Conservation (phyloP, 129 eudicot species). For the Flaveria brownii region DNA sequence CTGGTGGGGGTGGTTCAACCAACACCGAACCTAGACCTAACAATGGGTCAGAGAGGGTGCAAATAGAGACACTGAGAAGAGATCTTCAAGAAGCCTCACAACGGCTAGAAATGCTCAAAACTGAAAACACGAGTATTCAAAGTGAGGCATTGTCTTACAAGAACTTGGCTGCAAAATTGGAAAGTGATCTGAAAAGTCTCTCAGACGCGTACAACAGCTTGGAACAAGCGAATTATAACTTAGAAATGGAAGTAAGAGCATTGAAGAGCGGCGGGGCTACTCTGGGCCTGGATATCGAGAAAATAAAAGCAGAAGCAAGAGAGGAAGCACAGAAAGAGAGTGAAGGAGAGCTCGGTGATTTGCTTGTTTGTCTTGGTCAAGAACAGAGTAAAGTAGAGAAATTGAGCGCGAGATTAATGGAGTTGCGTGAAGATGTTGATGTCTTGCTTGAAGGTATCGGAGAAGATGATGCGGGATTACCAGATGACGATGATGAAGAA, state of each 20-base stretch:
- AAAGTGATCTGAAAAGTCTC: slow-evolving; percentile 79
- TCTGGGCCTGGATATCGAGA: slow-evolving; percentile 55
- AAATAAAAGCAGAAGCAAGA: slow-evolving; percentile 68
- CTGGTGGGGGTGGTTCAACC: slow-evolving; percentile 55
- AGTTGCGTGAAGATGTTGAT: slow-evolving; percentile 86
- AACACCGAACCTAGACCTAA: slow-evolving; percentile 41
- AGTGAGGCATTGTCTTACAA: slow-evolving; percentile 51
- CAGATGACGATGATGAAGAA: slow-evolving; percentile 48
- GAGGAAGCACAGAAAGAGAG: slow-evolving; percentile 95
- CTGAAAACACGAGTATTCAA: slow-evolving; percentile 59
- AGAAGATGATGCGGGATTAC: slow-evolving; percentile 65
- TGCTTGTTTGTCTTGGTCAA: slow-evolving; percentile 92
- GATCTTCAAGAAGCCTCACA: slow-evolving; percentile 71
- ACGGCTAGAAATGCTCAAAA: slow-evolving; percentile 58
- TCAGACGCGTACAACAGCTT: slow-evolving; percentile 94
- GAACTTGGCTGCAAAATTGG: slow-evolving; percentile 58
- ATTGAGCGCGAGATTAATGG: slow-evolving; percentile 60
- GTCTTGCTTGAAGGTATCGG: slow-evolving; percentile 82
- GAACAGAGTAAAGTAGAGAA: slow-evolving; percentile 92
- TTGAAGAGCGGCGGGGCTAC: slow-evolving; percentile 48
- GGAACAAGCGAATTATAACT: slow-evolving; percentile 76
- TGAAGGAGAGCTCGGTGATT: slow-evolving; percentile 78
- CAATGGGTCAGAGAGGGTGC: slow-evolving; percentile 68
- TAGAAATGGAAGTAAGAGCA: slow-evolving; percentile 64
- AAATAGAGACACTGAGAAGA: slow-evolving; percentile 63